Base-by-base conservation (phyloP, 2,329 filamentous ascomycete species). In the Colletotrichum paranaense region DNA sequence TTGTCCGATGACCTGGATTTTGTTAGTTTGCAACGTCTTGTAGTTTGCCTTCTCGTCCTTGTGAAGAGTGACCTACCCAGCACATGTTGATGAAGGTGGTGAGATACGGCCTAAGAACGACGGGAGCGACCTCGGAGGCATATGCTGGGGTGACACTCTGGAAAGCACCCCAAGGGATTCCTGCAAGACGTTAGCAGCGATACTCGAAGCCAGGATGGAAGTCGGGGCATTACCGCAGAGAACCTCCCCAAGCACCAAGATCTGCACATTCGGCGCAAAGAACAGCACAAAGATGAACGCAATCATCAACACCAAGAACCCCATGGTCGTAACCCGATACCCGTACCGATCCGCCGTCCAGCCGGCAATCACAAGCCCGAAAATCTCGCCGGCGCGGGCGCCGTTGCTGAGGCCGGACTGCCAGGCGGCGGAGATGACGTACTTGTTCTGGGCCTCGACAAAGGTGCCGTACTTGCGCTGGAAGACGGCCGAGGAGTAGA, bases 11-110 rank as follows among this genome's bases (percentile, higher is more conserved):
- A 88, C 74, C 72, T 74, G 58, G 3, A 0, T 5, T n/a, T 42
- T 42, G 16, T 65, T 72, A 52, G 42, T 16, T 7, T 12, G 5
- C 3, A 30, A 7, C 19, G 24, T 35, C 22, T 24, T 5, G 2
- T 28, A n/a, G n/a, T 7, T 26, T 6, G 4, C 30, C 14, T 28
- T 28, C 24, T 52, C 12, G 14, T n/a, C 19, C 35, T 12, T 35
- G 11, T 12, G 32, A 38, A 42, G 14, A 4, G 19, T 11, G 4
- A 12, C 64, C 24, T 26, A 75, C 86, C 86, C 88, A 90, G 75
- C 88, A 90, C 79, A 90, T 84, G 74, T 90, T 90, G 77, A 88
- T 87, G 66, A 87, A 89, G 0, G 86, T 87, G 0, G 88, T 89
- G 3, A 90, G 82, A 57, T 88, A 88, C 0, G 86, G 84, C 4